Base-by-base conservation (phyloP, 129 eudicot species). In the Tagetes erecta region DNA sequence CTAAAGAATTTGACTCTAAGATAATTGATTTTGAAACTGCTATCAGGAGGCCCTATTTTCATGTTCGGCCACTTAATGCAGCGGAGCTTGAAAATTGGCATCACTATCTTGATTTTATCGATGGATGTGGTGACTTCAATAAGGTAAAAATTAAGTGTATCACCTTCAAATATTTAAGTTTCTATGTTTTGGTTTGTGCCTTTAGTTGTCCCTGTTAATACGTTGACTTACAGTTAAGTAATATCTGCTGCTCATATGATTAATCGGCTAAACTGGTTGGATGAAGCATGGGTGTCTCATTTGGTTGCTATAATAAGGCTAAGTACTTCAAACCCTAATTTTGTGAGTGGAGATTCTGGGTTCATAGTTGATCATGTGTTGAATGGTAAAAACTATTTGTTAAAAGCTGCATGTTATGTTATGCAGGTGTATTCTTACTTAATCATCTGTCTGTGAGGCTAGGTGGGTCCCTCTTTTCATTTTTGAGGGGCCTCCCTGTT, bases 351-450 rank as follows among this genome's bases (percentile, higher is more conserved):
- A 88, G 85, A 86, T 88, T 88, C 91, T 91, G 91, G 97, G 96
- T 95, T 95, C 92, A 82, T 62, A 62, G 67, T 62, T 62, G 67
- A 36, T 88, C 82, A 84, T 87, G 81, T 82, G 89, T 77, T 81
- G 85, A 85, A 77, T 86, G 83, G 76, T 83, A 76, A 71, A 68
- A 82, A 78, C 80, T 76, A 68, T 78, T 78, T 83, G 66, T 89
- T 91, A 86, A 88, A 91, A 95, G 71, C 84, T 87, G 91, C 84
- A 87, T 91, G 96, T 95, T 88, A 91, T 94, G 96, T 84, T 62
- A 95, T 95, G 99, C 99, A 95, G 99, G 99, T 95, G 87, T 84
- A 85, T 91, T 80, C 87, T 87, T 91, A 85, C 99, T 91, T 91
- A 91, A 91, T 84, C 91, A 88, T 94, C 90, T 90, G 73, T 87